Percentiles rank a stretch among this genome's conserved stretches.
Evolutionary conservation across 768 basidiomycete species (phyloP).

Genomic region (Punctularia strigosozonata): DNA sequence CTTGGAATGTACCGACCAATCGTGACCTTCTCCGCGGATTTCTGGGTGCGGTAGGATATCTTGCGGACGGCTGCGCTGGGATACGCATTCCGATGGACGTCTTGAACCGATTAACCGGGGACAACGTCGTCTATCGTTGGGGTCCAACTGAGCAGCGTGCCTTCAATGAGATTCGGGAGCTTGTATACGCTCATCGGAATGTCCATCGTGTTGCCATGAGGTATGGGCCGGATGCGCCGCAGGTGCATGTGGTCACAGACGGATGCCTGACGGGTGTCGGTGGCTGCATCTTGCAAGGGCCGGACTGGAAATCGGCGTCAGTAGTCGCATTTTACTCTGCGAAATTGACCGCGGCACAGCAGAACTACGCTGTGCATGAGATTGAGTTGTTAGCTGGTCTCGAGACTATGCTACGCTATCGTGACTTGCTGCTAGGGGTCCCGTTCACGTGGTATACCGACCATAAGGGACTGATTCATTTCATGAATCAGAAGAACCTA

Average conservation of each 20-base stretch:
- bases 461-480: slow-evolving; percentile 12
- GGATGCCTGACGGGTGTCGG: slow-evolving; percentile 15
- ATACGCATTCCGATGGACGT: slow-evolving; percentile 20
- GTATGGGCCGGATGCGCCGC: not conserved
- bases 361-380: slow-evolving; percentile 17
- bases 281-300: slow-evolving; percentile 18
- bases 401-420: not conserved
- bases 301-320: slow-evolving; percentile 11
- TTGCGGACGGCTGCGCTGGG: slow-evolving; percentile 14
- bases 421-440: slow-evolving; percentile 5
- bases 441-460: slow-evolving; percentile 8
- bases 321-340: slow-evolving; percentile 19
- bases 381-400: slow-evolving; percentile 4
- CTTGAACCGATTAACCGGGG: slow-evolving; percentile 5
- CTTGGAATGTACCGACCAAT: slow-evolving; percentile 17
- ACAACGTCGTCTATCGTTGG: slow-evolving; percentile 7
- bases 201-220: not conserved
- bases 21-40: slow-evolving; percentile 20
- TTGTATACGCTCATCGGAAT: not conserved
- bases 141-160: slow-evolving; percentile 6
- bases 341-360: slow-evolving; percentile 17
- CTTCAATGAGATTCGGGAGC: not conserved
- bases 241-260: slow-evolving; percentile 19
- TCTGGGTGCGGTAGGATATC: slow-evolving; percentile 24
- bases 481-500: slow-evolving; percentile 21